These are phyloP conservation scores for Vachellia collinsii DNA, from an alignment of 306 rosid genomes.

Conservation along the genomic window DNA sequence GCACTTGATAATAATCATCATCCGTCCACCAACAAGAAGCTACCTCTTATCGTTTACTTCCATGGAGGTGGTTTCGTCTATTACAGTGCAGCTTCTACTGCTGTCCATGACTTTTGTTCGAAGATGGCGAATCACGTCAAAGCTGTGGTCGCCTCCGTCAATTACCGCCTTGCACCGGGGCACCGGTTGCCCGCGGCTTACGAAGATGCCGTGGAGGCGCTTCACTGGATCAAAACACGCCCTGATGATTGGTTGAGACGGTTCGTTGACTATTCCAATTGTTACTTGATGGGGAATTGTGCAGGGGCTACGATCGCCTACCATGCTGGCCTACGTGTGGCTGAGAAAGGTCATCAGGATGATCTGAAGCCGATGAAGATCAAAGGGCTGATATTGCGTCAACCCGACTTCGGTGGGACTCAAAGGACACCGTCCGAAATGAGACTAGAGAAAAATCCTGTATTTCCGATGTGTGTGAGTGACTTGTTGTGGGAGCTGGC, in stretches of 20 bases:
- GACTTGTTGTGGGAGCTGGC: background rate
- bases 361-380: background rate
- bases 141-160: background rate
- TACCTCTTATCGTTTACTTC: background rate
- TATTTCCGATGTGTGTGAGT: background rate
- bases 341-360: background rate
- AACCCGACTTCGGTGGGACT: background rate
- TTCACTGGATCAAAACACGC: background rate
- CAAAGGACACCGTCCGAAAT: background rate
- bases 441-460: background rate
- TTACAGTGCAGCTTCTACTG: background rate
- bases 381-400: constrained; percentile 5
- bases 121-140: background rate
- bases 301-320: background rate
- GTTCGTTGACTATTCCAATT: background rate
- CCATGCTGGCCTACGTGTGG: background rate
- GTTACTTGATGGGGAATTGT: background rate
- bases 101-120: background rate
- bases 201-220: background rate
- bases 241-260: background rate
- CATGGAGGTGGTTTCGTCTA: background rate
- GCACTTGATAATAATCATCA: background rate
- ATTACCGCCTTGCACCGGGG: background rate
- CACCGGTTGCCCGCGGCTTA: background rate
- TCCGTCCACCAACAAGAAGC: background rate